Conservation (phyloP, 2,329 filamentous ascomycete genomes). For the Pseudogymnoascus sp. region DNA sequence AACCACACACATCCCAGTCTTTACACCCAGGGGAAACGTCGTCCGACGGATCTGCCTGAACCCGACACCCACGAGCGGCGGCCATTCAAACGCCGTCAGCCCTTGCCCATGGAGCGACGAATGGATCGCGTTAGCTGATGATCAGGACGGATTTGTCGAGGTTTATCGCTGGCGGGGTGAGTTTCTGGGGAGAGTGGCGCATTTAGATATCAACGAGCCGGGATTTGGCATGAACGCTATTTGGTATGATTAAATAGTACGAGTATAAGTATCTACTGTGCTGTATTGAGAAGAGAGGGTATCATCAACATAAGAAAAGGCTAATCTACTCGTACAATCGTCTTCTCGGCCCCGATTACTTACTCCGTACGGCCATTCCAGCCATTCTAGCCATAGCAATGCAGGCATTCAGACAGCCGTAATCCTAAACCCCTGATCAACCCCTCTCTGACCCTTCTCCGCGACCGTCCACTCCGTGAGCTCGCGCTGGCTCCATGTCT, state of each 20-base stretch:
- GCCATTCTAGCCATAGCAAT: neutral
- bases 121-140: conserved; percentile 83
- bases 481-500: neutral
- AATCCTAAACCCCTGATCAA: neutral
- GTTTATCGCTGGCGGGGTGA: conserved; percentile 79
- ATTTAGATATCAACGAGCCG: no score
- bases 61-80: conserved; percentile 77
- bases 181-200: no score
- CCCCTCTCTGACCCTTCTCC: neutral
- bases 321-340: conserved; percentile 7
- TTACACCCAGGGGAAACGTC: conserved; percentile 65
- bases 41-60: conserved; percentile 72
- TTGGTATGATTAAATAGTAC: conserved; percentile 1
- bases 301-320: conserved; percentile 1
- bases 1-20: conserved; percentile 63
- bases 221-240: no score
- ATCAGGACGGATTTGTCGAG: conserved; percentile 79
- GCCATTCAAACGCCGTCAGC: conserved; percentile 80
- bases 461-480: neutral
- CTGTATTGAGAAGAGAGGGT: conserved; percentile 5
- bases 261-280: neutral
- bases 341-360: neutral
- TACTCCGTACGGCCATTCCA: neutral
- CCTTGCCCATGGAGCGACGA: conserved; percentile 79
- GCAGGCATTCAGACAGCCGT: neutral